A percentile compares a stretch with the other conserved stretches of the same genome.
These are phyloP conservation scores for Colletotrichum filicis DNA, from an alignment of 2,329 filamentous ascomycete species.

Conservation along the genomic window DNA sequence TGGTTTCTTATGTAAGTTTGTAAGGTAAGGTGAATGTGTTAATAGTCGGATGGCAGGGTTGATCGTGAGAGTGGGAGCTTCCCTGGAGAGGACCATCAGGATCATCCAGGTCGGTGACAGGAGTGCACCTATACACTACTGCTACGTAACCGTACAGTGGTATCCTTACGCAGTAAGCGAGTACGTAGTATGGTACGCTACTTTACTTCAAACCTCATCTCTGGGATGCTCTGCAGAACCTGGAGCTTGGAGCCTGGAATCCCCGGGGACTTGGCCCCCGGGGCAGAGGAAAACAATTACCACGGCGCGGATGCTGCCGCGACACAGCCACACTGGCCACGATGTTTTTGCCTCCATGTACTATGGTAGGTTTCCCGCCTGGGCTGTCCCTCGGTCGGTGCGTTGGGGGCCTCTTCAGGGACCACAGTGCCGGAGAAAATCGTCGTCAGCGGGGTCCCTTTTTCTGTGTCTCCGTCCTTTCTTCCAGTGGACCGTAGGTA, in stretches of 20 bases:
- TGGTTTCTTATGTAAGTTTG: neutral
- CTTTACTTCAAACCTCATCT: too few species aligned
- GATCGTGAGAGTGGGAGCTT: neutral
- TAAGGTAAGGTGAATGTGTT: neutral
- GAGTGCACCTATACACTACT: too few species aligned
- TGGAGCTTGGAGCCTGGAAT: too few species aligned
- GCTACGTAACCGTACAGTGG: too few species aligned
- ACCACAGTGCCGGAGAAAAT: constrained; percentile 5
- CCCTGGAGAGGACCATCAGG: neutral
- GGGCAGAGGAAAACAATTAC: neutral
- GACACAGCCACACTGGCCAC: constrained; percentile 11
- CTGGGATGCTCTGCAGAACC: too few species aligned
- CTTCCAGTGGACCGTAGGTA: too few species aligned
- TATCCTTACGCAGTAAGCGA: too few species aligned
- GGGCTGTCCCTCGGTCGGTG: neutral
- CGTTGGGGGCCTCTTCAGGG: neutral
- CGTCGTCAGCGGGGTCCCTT: neutral
- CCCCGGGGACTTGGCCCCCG: too few species aligned
- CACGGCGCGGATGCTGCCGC: constrained; percentile 23
- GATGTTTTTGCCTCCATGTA: neutral
- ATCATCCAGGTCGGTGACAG: neutral
- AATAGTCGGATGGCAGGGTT: neutral
- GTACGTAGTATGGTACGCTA: too few species aligned
- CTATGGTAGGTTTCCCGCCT: too few species aligned
- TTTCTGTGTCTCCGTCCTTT: too few species aligned